Evolutionary conservation across 169 alveolate species (phyloP).

Genomic region (Plasmodium coatneyi): DNA sequence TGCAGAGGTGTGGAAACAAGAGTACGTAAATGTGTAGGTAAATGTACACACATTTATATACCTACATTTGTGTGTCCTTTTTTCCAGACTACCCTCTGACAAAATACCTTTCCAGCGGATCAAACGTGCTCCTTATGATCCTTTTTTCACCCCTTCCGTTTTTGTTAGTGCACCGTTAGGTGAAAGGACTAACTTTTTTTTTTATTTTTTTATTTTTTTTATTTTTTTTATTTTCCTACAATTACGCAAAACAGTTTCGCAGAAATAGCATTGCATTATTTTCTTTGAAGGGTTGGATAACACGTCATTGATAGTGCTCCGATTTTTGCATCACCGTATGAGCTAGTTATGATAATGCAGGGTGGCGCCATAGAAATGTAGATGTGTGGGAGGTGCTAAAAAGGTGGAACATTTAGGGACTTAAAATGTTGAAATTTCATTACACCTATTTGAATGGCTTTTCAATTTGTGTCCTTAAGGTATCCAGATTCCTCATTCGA

Average conservation of each 20-base stretch:
- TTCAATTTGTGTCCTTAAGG: not conserved
- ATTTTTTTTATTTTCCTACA: not conserved
- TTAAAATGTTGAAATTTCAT: not conserved
- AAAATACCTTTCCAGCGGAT: not conserved
- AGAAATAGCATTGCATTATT: not conserved
- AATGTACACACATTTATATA: not conserved
- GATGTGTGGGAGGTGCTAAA: not conserved
- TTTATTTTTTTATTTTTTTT: not conserved
- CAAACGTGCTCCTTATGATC: constrained; percentile 12
- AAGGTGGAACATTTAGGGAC: not conserved
- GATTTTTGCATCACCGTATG: not conserved
- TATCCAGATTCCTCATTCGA: not conserved
- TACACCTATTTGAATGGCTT: not conserved
- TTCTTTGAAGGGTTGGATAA: not conserved
- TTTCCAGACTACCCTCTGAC: not conserved
- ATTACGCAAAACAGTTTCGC: not conserved
- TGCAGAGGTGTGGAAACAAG: not conserved
- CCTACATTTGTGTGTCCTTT: not conserved
- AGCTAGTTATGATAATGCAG: not conserved
- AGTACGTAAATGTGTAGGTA: not conserved
- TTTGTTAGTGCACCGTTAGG: constrained; percentile 6
- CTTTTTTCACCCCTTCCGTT: not conserved
- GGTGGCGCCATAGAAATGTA: not conserved
- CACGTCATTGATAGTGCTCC: not conserved
- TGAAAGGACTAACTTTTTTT: not conserved